These are phyloP conservation scores for Leccinum aurantiacum DNA, from an alignment of 768 basidiomycete species.

Conservation along the genomic window DNA sequence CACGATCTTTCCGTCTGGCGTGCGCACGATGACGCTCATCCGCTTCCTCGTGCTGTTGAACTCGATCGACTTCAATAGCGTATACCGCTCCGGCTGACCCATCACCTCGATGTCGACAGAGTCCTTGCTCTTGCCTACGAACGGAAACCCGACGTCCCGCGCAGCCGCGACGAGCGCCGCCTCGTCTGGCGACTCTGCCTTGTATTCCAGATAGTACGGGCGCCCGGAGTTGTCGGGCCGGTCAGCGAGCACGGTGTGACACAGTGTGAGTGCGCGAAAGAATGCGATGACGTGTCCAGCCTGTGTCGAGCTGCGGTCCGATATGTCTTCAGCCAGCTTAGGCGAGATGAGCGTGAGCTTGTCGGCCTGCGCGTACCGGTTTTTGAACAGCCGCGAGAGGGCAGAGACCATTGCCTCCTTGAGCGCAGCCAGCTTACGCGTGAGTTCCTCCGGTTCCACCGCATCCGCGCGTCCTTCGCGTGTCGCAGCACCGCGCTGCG, in stretches of 20 bases:
- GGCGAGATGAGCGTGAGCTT: slow-evolving; percentile 88
- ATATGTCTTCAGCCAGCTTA: slow-evolving; percentile 75
- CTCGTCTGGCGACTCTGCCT: slow-evolving; percentile 96
- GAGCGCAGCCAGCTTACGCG: slow-evolving; percentile 56
- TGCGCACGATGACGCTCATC: slow-evolving; percentile 90
- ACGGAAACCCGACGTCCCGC: slow-evolving; percentile 91
- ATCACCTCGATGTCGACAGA: slow-evolving; percentile 86
- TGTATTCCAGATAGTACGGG: slow-evolving; percentile 77
- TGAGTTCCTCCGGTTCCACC: slow-evolving; percentile 70
- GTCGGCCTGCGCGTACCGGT: slow-evolving; percentile 78
- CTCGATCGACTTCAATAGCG: slow-evolving; percentile 78
- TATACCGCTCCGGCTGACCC: slow-evolving; percentile 83
- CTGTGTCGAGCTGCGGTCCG: slow-evolving; percentile 59
- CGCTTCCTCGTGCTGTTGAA: slow-evolving; percentile 94
- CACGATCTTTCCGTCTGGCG: slow-evolving; percentile 77
- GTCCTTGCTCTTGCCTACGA: slow-evolving; percentile 73
- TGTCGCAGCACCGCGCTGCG: slow-evolving; percentile 87
- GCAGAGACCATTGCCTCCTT: slow-evolving; percentile 75
- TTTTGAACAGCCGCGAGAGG: slow-evolving; percentile 82
- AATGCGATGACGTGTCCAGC: slow-evolving; percentile 72
- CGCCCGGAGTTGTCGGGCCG: slow-evolving; percentile 58
- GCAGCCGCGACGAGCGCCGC: slow-evolving; percentile 92
- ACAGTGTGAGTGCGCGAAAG: slow-evolving; percentile 93
- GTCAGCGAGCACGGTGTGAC: slow-evolving; percentile 89
- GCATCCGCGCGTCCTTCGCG: slow-evolving; percentile 71